Base-by-base conservation (phyloP, 345 rosid genomes). In the Geranium rotundifolium region DNA sequence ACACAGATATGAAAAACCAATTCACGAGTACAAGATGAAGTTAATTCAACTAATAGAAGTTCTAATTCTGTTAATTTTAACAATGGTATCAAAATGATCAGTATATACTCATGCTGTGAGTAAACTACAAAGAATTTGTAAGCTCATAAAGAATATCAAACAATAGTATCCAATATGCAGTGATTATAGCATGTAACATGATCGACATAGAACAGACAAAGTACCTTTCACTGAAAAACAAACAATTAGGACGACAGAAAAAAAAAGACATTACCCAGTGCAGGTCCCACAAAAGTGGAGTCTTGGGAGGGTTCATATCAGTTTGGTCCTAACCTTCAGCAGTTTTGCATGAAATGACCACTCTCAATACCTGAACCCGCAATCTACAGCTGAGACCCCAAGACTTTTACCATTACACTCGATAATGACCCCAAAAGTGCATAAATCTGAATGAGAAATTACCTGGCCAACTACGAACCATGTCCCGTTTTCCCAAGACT, bases 401-500 rank as follows among this genome's bases (percentile, higher is more conserved):
- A 61, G 29, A 23, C 16, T 41, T 61, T 29, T 20, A 49, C 64
- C 18, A 61, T 17, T 16, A 61, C 20, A 61, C 15, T n/a, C 13
- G 50, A 61, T 37, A 29, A 63, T 37, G 58, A 23, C 27, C 31
- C n/a, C 54, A 17, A 16, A 37, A 54, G 54, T 5, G 30, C 19
- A 60, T 52, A 20, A 57, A 23, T 18, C 23, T 4, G 18, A 41
- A 50, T 19, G 59, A 29, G 52, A 17, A 59, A 55, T 58, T 67
- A 78, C 81, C 81, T 74, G 64, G 8, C 82, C 79, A 34, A 79
- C 65, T 19, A 79, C 58, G 52, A 68, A 60, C 93, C 93, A 87
- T 63, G 52, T 72, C 19, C 66, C 81, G 73, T 78, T 79, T 71
- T 70, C 70, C 93, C 93, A 87, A 55, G 74, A 69, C 34, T 82